Base-by-base conservation (phyloP, 2,329 filamentous ascomycete species). In the Penicillium crustosum region DNA sequence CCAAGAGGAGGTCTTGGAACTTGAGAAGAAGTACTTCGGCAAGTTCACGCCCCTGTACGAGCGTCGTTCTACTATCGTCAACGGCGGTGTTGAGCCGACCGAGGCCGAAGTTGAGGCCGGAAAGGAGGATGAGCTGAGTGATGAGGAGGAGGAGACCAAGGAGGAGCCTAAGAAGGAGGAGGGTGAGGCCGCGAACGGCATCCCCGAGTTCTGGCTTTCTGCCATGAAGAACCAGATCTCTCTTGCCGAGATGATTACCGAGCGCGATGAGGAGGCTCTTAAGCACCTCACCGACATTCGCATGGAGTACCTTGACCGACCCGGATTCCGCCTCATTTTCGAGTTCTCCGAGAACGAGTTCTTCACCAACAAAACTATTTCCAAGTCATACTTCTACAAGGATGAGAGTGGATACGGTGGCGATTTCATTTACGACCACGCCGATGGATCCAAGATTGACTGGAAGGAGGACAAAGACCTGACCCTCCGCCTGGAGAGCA, bases 141-240 rank as follows among this genome's bases (percentile, higher is more conserved):
- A 87, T 17, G 81, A 84, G 44, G 81, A 84, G 44, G 81, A 84
- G 57, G 80, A 83, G 49, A 81, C 81, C 23, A 83, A 87, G 64
- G 81, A 85, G 66, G 73, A 82, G 49, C 59, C 65, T 45, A 76
- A 79, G 57, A 79, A 83, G 62, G 75, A 79, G 35, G 76, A 79
- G 58, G 72, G 70, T 31, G 75, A 79, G 55, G 75, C 75, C 50
- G 79, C 89, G 64, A 83, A 86, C 70, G 94, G 94, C 77, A 97
- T 99, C 63, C 94, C 94, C 63, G 94, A 99, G 80, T 99, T 99
- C 85, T 99, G 94, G 94, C 84, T 99, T 50, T 97, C 93, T 61
- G 93, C 95, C 68, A 97, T 99, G 93, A 99, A 99, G 86, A 99
- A 99, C 83, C 93, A 97, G 77, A 86, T 94, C 71, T 96, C 93